A percentile compares a stretch with the other conserved stretches of the same genome.
Conservation (phyloP, 1,284 basidiomycete species). For the Ganoderma meredithae region DNA sequence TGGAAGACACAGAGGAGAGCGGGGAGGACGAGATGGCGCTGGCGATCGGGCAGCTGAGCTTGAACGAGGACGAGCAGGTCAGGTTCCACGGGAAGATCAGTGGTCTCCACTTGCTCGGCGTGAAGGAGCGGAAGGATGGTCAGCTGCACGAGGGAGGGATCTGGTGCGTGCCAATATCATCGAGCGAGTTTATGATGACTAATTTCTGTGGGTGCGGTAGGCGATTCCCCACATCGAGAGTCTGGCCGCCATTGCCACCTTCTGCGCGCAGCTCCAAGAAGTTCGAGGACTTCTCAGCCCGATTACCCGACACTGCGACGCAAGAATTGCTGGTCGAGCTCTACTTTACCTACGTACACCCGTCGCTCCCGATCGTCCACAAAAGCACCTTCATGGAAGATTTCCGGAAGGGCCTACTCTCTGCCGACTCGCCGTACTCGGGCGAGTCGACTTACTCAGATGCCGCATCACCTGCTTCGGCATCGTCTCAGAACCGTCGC, state of each 20-base stretch:
- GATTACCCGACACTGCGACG: conserved; percentile 59
- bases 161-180: neutral
- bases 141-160: conserved; percentile 53
- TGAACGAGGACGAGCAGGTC: conserved; percentile 86
- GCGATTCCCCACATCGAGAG: conserved; percentile 82
- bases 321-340: conserved; percentile 77
- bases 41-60: conserved; percentile 82
- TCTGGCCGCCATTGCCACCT: conserved; percentile 77
- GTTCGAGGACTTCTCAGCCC: conserved; percentile 48
- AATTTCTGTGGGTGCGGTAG: conserved; percentile 43
- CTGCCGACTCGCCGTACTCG: conserved; percentile 36
- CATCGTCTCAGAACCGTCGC: conserved; percentile 49
- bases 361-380: conserved; percentile 76
- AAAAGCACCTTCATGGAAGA: conserved; percentile 73
- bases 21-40: conserved; percentile 68
- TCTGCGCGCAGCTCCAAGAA: conserved; percentile 37
- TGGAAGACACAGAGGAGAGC: conserved; percentile 53
- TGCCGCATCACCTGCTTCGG: conserved; percentile 40
- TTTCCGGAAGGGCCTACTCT: conserved; percentile 47
- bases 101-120: conserved; percentile 78
- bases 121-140: conserved; percentile 73
- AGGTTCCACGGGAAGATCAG: conserved; percentile 83
- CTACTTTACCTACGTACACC: conserved; percentile 84
- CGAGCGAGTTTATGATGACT: neutral
- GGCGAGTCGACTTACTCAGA: conserved; percentile 43